Evolutionary conservation across 176 grass and related monocot genomes (phyloP), one percentile per base, ranked within the genome.

Genomic region (Oryza meridionalis): DNA sequence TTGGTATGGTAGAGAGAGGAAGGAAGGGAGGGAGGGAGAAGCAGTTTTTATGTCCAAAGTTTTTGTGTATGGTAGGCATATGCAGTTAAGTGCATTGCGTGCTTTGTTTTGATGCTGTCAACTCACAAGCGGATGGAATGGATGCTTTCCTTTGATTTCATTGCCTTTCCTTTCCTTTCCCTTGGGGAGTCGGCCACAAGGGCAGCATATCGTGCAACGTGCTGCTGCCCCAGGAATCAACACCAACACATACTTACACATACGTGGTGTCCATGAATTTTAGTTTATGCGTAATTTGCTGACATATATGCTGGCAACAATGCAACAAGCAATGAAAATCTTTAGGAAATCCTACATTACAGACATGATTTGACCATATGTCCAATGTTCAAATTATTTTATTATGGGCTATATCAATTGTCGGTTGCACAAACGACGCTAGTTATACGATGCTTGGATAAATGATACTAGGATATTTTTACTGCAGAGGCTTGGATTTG

Each of bases 21-120:
- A 69, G 63, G 83, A 75, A 82, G 62, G 9, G 63, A 73, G 69
- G 29, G 46, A 87, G 65, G 73, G 69, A 81, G 70, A 75, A 13
- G 42, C 69, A 84, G 65, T 87, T 87, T 90, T 90, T 87, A 90
- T 90, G 84, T 80, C 29, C 63, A 63, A 68, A 86, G 74, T 79
- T 84, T 84, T 75, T 24, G 68, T 50, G 80, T 80, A 50, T 26
- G 88, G 88, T 90, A 84, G 75, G 80, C 68, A 84, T 31, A 31
- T 67, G 79, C 75, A 26, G 75, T 83, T 79, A 50, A 79, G 69
- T 78, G 73, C 74, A 22, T 22, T 22, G 55, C 19, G 21, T 61
- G 21, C 55, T 53, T 75, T 55, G 69, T 75, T 64, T 80, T 64
- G 80, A 75, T 80, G 75, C 75, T 75, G 88, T 75, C 75, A 10